Evolutionary conservation across 2,329 filamentous ascomycete species (phyloP), one percentile per base, ranked within the genome.

Genomic region (Fusarium siculi): DNA sequence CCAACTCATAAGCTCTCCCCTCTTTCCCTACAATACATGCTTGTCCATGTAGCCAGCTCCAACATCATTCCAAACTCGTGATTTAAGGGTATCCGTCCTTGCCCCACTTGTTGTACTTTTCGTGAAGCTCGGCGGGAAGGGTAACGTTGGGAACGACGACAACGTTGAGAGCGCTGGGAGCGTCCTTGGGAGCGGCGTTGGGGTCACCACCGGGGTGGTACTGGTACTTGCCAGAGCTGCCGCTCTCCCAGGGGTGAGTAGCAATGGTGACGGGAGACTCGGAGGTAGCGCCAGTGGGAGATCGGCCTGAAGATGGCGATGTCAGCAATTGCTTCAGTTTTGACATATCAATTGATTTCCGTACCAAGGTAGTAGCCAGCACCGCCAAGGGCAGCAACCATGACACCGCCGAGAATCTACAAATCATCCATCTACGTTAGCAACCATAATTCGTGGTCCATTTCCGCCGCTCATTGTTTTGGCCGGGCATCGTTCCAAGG

Each of bases 61-160:
- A 60, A 58, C 39, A 59, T 37, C 40, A 43, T 59, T 34, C 64
- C 36, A 40, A 30, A 42, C 32, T 68, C 44, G 64, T 52, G 55
- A 36, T 67, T 81, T 87, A 93, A 77, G 83, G 83, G 86, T 93
- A 98, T 78, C 94, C 95, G 77, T 98, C 96, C 91, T 98, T 98
- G 84, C 96, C 96, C 91, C 94, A 98, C 89, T 99, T 99, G 93
- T 99, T 99, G 91, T 93, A 98, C 87, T 93, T 93, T 79, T 99
- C 96, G 87, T 99, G 96, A 74, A 98, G 90, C 80, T 92, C 89
- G 94, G 93, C 95, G 81, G 96, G 95, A 77, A 98, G 88, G 80
- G 92, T 96, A 81, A 99, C 95, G 81, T 97, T 93, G 80, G 96
- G 96, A 62, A 99, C 88, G 81, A 99, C 92, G 78, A 98, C 95